Conservation (phyloP, 2,329 filamentous ascomycete species). For the Acephala macrosclerotiorum region DNA sequence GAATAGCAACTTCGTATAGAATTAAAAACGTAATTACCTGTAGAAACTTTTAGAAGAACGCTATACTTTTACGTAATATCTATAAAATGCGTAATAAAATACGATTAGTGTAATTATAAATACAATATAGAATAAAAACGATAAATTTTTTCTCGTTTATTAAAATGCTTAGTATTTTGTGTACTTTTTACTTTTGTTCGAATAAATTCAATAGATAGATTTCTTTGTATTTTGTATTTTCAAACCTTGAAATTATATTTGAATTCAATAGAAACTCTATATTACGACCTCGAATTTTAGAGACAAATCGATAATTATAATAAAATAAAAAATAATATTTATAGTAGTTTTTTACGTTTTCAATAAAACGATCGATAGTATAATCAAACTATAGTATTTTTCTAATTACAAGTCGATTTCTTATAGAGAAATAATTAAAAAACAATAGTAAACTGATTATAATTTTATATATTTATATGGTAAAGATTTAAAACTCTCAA, state of each 20-base stretch:
- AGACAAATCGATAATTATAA: slow-evolving; percentile 18
- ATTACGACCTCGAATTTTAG: slow-evolving; percentile 16
- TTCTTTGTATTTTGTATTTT: slow-evolving; percentile 21
- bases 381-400: slow-evolving; percentile 14
- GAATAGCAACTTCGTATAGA: no score
- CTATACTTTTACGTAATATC: no score
- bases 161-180: slow-evolving; percentile 30
- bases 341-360: slow-evolving; percentile 18
- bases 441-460: slow-evolving; percentile 15
- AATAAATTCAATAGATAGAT: slow-evolving; percentile 28
- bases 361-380: slow-evolving; percentile 22
- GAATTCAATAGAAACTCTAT: slow-evolving; percentile 17
- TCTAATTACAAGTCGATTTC: slow-evolving; percentile 9
- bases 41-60: no score
- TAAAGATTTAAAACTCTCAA: slow-evolving; percentile 1
- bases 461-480: slow-evolving; percentile 16
- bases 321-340: slow-evolving; percentile 10
- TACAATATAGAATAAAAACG: no score
- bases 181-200: slow-evolving; percentile 25
- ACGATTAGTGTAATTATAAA: no score
- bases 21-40: no score
- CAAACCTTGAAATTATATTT: slow-evolving; percentile 20
- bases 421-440: slow-evolving; percentile 19
- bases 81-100: no score
- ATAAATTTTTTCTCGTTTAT: slow-evolving; percentile 28